phyloP scores from a whole-genome alignment of 192 early-diverging fungal species.

The Diversispora epigaea region DNA sequence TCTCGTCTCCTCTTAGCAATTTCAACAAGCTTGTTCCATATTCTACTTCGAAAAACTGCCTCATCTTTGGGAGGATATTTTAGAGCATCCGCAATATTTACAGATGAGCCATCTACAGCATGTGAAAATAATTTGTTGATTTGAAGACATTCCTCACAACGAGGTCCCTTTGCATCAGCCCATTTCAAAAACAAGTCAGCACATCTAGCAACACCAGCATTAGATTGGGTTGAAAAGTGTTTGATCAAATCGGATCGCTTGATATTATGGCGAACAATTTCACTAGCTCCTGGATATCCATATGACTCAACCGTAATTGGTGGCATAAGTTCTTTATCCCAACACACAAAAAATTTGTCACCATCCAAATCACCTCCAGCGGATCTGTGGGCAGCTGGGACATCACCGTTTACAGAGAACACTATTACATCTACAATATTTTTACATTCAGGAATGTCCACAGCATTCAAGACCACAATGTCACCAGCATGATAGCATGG shows the following conservation, averaged over 20 bases:
- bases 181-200: not conserved
- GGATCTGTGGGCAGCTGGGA: conserved; percentile 70
- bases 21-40: not conserved
- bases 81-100: not conserved
- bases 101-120: not conserved
- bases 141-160: not conserved
- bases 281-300: not conserved
- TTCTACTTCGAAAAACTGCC: not conserved
- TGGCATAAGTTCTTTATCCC: conserved; percentile 55
- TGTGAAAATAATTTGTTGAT: not conserved
- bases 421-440: conserved; percentile 68
- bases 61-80: not conserved
- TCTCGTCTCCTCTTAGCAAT: not conserved
- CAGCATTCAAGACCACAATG: conserved; percentile 53
- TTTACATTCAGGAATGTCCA: conserved; percentile 44
- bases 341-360: conserved; percentile 64
- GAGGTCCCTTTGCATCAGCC: not conserved
- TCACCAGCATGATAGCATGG: conserved; percentile 69
- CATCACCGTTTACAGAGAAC: conserved; percentile 64
- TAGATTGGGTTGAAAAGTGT: not conserved
- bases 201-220: conserved; percentile 4
- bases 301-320: conserved; percentile 11
- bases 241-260: not conserved
- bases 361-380: conserved; percentile 81
- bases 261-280: not conserved